Base-by-base conservation (phyloP, 2,329 filamentous ascomycete genomes). In the Colletotrichum orchidophilum region DNA sequence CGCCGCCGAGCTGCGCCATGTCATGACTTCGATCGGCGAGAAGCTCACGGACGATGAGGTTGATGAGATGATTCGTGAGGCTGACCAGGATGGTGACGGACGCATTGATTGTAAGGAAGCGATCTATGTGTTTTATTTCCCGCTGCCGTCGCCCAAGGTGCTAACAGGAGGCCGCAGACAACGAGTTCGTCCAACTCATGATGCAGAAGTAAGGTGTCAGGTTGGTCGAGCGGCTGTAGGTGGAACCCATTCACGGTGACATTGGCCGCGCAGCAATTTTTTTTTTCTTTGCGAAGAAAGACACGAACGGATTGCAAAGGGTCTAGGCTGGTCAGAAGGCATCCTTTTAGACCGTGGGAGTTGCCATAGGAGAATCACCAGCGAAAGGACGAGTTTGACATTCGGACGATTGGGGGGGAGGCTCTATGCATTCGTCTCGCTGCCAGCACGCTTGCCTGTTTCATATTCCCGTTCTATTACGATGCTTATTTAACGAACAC, bases 141-240 rank as follows among this genome's bases (percentile, higher is more conserved):
- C 29, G 7, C 42, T 63, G 9, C 5, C 21, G 11, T 11, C 46
- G 24, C 29, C 55, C 46, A 9, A 3, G 27, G 5, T 46, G 52
- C 54, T 70, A 54, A 68, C 59, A 50, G 15, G 12, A 24, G 21
- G 18, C 8, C 31, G 13, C 77, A 96, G 93, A 96, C 86, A 96
- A 96, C 87, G 94, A 96, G 84, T 96, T 96, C 80, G 94, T 96
- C 77, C 94, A 96, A 86, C 91, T 96, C 81, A 96, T 96, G 94
- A 96, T 96, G 94, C 94, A 96, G 89, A 96, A 96, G 88, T 96
- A 94, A 87, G 64, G 69, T 33, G 58, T 50, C 58, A 69, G 27
- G 53, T 46, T 68, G 57, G 55, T 71, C 24, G 64, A 69, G 58
- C 53, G n/a, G 65, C 58, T 63, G 58, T 63, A 29, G 27, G 46